These are phyloP conservation scores for Aspergillus sp. DNA, from an alignment of 2,329 filamentous ascomycete genomes.

Conservation along the genomic window DNA sequence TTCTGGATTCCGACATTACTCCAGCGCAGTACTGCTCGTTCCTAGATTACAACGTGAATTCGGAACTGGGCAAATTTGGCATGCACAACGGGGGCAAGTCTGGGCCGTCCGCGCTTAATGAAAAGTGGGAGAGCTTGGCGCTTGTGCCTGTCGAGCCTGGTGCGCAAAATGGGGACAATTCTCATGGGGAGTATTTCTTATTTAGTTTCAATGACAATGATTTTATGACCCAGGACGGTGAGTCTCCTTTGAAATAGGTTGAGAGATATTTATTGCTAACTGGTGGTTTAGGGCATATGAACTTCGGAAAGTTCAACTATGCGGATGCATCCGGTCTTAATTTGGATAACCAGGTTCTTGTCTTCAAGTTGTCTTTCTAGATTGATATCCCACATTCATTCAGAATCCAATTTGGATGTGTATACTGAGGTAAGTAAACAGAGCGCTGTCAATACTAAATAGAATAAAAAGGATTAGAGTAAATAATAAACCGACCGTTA, in stretches of 20 bases:
- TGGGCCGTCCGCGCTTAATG: slow-evolving; percentile 51
- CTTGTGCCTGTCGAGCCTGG: slow-evolving; percentile 51
- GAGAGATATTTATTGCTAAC: neutral
- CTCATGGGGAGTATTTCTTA: slow-evolving; percentile 51
- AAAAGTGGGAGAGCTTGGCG: slow-evolving; percentile 68
- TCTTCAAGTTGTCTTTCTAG: slow-evolving; percentile 41
- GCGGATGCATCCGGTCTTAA: slow-evolving; percentile 50
- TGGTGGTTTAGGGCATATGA: slow-evolving; percentile 41
- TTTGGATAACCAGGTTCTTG: slow-evolving; percentile 55
- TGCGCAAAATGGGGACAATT: slow-evolving; percentile 33
- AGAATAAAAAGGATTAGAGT: neutral
- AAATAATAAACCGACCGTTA: neutral
- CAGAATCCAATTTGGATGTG: too few relatives aligned
- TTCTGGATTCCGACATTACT: slow-evolving; percentile 46
- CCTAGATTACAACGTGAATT: slow-evolving; percentile 60
- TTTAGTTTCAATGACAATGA: slow-evolving; percentile 65
- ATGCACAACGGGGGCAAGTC: slow-evolving; percentile 60
- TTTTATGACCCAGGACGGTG: slow-evolving; percentile 63
- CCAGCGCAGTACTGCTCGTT: slow-evolving; percentile 58
- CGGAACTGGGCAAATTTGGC: slow-evolving; percentile 56
- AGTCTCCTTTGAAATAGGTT: slow-evolving; percentile 6
- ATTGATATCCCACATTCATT: too few relatives aligned
- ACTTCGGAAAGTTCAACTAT: slow-evolving; percentile 50
- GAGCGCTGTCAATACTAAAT: neutral
- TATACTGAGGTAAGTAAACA: too few relatives aligned